Base-by-base conservation (phyloP, 352 stramenopile genomes). In the Globisporangium nagaii region DNA sequence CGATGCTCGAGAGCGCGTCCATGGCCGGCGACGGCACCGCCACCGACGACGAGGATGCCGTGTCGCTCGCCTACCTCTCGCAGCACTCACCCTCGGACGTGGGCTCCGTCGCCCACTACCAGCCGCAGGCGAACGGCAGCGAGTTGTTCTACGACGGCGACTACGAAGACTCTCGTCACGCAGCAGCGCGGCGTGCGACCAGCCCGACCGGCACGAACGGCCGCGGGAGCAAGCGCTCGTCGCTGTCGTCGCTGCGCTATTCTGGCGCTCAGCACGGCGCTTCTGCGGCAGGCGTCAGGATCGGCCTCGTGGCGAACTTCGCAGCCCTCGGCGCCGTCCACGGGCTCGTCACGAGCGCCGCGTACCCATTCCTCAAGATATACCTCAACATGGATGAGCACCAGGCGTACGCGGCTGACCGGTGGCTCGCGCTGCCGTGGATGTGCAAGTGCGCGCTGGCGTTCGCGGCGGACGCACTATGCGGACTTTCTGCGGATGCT, bases 371-470 rank as follows among this genome's bases (percentile, higher is more conserved):
- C 43, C 60, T 90, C 56, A 88, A 86, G 45, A 71, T 80, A 22
- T 88, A 86, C 56, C 60, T 90, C 24, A 88, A 90, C 62, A 81
- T 87, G 73, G 66, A 74, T 32, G 76, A 84, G 54, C 86, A 85
- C 48, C 62, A 78, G 32, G 76, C 76, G 9, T 67, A 74, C 34
- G 60, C 76, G 9, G 76, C 73, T 0, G 74, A 87, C 49, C 43
- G 68, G 5, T 73, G 79, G 58, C 64, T 90, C 13, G 60, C 75
- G 28, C 31, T 90, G 25, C 76, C 77, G 0, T 90, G 79, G 71
- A 53, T 73, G 15, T 62, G 82, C 59, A 90, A 90, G 53, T 53
- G 77, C 27, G 63, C 72, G 42, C 47, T 79, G 10, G 75, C 71
- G 6, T 55, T 86, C 24, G 22, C 75, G 20, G 75, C 75, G 2